Evolutionary conservation across 257 asterid genomes (phyloP).

Genomic region (Penstemon barbatus): DNA sequence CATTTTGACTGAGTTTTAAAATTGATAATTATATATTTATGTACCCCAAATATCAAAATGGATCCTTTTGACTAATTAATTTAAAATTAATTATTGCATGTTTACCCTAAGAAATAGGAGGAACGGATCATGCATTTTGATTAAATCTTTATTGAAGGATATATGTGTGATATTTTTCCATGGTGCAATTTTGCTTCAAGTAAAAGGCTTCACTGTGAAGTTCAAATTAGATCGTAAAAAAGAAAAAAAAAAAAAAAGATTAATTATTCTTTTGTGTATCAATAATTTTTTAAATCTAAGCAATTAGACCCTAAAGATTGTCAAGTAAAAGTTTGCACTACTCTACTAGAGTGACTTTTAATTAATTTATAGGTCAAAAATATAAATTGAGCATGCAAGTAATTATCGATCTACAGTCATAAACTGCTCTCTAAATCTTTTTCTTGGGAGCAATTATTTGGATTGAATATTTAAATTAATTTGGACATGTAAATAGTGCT

Average conservation of each 20-base stretch:
- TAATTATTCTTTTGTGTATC: constrained; percentile 10
- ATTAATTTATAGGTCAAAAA: constrained; percentile 21
- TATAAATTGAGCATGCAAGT: constrained; percentile 31
- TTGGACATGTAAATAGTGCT: too few species aligned
- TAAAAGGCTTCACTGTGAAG: constrained; percentile 39
- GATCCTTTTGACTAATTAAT: too few species aligned
- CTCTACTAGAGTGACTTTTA: constrained; percentile 4
- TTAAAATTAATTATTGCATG: too few species aligned
- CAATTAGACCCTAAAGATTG: constrained; percentile 1
- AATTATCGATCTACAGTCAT: neutral
- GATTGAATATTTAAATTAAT: too few species aligned
- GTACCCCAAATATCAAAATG: too few species aligned
- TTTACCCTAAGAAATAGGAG: too few species aligned
- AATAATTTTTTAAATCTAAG: constrained; percentile 27
- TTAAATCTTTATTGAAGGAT: too few species aligned
- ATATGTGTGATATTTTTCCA: neutral
- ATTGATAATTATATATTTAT: too few species aligned
- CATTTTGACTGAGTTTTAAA: too few species aligned
- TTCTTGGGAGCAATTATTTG: neutral
- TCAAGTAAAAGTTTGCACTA: constrained; percentile 26
- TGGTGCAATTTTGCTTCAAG: constrained; percentile 28
- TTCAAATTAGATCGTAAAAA: neutral
- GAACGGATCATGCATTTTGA: too few species aligned
- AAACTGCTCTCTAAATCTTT: neutral
- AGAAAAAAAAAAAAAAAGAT: neutral